phyloP scores from a whole-genome alignment of 768 basidiomycete species.

The Podaxis sp. region DNA sequence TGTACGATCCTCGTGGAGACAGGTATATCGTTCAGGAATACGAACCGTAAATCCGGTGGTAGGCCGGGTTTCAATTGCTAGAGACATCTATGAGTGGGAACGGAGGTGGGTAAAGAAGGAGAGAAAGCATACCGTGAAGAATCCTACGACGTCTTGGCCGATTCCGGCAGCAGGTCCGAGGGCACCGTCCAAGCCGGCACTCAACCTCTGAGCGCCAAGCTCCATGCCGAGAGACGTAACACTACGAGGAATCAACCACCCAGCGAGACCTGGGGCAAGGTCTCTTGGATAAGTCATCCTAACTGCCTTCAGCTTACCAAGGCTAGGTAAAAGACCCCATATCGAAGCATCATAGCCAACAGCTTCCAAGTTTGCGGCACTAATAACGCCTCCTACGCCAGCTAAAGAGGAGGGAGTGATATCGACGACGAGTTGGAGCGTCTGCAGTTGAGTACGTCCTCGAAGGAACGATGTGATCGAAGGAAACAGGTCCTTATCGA shows the following conservation, averaged over 20 bases:
- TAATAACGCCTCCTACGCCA: conserved; percentile 66
- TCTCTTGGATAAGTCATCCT: conserved; percentile 66
- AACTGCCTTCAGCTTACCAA: conserved; percentile 51
- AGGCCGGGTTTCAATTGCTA: conserved; percentile 63
- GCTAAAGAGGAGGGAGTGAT: conserved; percentile 53
- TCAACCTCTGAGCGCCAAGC: conserved; percentile 29
- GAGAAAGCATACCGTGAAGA: conserved; percentile 6
- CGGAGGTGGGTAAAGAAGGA: neutral
- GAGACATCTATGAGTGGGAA: neutral
- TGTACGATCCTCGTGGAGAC: conserved; percentile 33
- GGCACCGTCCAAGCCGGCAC: conserved; percentile 44
- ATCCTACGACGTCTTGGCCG: conserved; percentile 10
- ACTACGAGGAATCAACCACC: conserved; percentile 64
- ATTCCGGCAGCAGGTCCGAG: conserved; percentile 25
- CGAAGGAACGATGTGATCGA: conserved; percentile 68
- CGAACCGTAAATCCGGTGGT: conserved; percentile 51
- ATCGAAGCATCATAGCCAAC: conserved; percentile 69
- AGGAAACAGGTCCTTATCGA: conserved; percentile 66
- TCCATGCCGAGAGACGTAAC: conserved; percentile 51
- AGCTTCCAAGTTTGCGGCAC: conserved; percentile 48
- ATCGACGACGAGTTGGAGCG: conserved; percentile 52
- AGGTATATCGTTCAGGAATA: conserved; percentile 53
- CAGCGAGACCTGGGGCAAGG: conserved; percentile 59
- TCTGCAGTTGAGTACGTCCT: conserved; percentile 49
- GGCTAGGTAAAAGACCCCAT: conserved; percentile 68